These are phyloP conservation scores for Cercophora samala DNA, from an alignment of 495 filamentous ascomycete species.

Conservation along the genomic window DNA sequence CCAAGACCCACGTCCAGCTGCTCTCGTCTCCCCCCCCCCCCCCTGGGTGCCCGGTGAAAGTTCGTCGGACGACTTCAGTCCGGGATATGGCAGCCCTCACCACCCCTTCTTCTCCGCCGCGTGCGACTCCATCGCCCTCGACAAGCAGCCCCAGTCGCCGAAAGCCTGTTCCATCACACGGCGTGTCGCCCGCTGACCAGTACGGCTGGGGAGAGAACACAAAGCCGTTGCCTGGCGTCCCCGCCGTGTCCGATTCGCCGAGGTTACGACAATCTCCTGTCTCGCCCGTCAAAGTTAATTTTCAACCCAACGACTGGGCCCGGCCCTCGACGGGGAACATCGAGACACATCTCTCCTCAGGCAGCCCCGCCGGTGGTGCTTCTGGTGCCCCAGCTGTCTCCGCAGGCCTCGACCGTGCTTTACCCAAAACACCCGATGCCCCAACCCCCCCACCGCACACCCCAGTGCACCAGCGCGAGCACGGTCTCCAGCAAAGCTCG, in stretches of 20 bases:
- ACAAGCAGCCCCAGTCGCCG: conserved; percentile 39
- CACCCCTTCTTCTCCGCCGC: conserved; percentile 31
- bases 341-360: conserved; percentile 28
- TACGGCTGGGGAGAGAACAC: conserved; percentile 35
- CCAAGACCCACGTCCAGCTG: neutral
- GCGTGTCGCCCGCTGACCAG: conserved; percentile 33
- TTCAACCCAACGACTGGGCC: conserved; percentile 42
- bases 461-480: conserved; percentile 26
- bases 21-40: neutral
- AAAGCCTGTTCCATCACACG: conserved; percentile 40
- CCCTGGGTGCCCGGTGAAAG: too few species aligned
- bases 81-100: conserved; percentile 46
- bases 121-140: conserved; percentile 33
- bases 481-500: conserved; percentile 5
- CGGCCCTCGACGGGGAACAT: conserved; percentile 43
- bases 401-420: conserved; percentile 28
- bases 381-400: conserved; percentile 5
- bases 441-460: conserved; percentile 41
- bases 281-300: conserved; percentile 43
- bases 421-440: conserved; percentile 37
- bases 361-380: conserved; percentile 14
- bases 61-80: conserved; percentile 8
- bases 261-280: conserved; percentile 38
- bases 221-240: conserved; percentile 34
- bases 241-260: conserved; percentile 32